Evolutionary conservation across 2,329 filamentous ascomycete species (phyloP).

Genomic region (Pseudopyrenochaeta lycopersici): DNA sequence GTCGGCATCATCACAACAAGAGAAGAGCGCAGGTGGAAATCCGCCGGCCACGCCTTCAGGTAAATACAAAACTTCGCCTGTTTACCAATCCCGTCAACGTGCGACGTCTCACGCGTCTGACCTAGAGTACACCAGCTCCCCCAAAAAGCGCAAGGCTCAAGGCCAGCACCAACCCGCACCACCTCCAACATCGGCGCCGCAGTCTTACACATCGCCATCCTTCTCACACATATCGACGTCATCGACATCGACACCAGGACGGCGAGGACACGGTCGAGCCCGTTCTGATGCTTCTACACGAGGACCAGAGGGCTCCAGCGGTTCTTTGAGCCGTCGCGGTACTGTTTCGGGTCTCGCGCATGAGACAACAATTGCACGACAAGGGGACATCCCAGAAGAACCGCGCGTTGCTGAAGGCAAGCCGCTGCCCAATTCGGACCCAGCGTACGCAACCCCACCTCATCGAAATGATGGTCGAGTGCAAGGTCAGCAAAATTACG

Average conservation of each 20-base stretch:
- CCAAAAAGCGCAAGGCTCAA: constrained; percentile 83
- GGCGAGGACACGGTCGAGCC: constrained; percentile 69
- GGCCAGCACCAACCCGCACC: constrained; percentile 62
- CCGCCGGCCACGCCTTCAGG: constrained; percentile 79
- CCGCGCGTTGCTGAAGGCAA: constrained; percentile 33
- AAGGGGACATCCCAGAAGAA: constrained; percentile 35
- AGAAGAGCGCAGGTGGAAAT: constrained; percentile 63
- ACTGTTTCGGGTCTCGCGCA: constrained; percentile 44
- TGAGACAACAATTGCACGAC: constrained; percentile 34
- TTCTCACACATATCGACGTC: constrained; percentile 66
- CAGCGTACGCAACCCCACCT: constrained; percentile 26
- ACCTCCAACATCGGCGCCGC: constrained; percentile 59
- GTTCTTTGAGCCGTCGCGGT: constrained; percentile 43
- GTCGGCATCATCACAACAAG: constrained; percentile 63
- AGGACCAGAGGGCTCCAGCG: constrained; percentile 40
- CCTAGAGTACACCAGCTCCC: constrained; percentile 75
- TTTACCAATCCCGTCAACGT: constrained; percentile 57
- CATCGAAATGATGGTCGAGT: constrained; percentile 35
- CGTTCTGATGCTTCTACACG: constrained; percentile 68
- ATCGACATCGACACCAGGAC: constrained; percentile 63
- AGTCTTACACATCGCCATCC: constrained; percentile 58
- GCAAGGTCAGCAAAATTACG: constrained; percentile 35
- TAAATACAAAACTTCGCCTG: constrained; percentile 57
- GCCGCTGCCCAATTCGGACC: constrained; percentile 27
- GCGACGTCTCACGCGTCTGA: constrained; percentile 59